Base-by-base conservation (phyloP, 1,284 basidiomycete species). In the Pholiota adiposa region DNA sequence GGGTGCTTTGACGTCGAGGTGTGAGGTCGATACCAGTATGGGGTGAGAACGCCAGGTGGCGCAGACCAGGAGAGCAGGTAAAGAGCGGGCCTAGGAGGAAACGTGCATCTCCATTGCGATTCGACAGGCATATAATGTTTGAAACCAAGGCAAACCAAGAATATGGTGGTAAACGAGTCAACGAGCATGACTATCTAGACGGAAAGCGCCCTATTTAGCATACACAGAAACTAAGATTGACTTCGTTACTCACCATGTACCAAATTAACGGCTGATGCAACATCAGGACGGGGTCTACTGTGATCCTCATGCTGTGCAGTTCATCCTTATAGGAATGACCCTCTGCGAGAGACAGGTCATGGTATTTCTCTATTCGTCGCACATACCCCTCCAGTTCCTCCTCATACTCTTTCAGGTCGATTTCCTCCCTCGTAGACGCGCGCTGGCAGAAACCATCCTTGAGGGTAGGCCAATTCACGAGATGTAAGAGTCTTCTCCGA, bases 201-300 rank as follows among this genome's bases (percentile, higher is more conserved):
- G n/a, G n/a, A n/a, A 9, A 9, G 14, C 52, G 29, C 25, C n/a
- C 34, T 14, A 11, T 23, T 19, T 0, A 29, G 12, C 12, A 41
- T 21, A 50, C n/a, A 34, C 59, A 27, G n/a, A 18, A 27, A 38
- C 11, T 11, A 12, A 43, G 40, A 51, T n/a, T 4, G 53, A n/a
- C n/a, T n/a, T n/a, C n/a, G 31, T 54, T n/a, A 79, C 84, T 56
- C 61, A 86, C 86, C 48, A 75, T 62, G 65, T 89, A 89, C 87
- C 87, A 89, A 2, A 86, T 18, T 18, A 89, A 66, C 2, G 87
- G 87, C 36, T 87, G 71, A 67, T 88, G 86, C 1, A 78, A 25
- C 67, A 77, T 79, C 9, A 70, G 64, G 12, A 88, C 85, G 0
- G 82, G 80, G 64, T 89, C 88, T 6, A 87, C 66, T 0, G 83